These are phyloP conservation scores for Dioscorea alata DNA, from an alignment of 106 monocot species.

Conservation along the genomic window DNA sequence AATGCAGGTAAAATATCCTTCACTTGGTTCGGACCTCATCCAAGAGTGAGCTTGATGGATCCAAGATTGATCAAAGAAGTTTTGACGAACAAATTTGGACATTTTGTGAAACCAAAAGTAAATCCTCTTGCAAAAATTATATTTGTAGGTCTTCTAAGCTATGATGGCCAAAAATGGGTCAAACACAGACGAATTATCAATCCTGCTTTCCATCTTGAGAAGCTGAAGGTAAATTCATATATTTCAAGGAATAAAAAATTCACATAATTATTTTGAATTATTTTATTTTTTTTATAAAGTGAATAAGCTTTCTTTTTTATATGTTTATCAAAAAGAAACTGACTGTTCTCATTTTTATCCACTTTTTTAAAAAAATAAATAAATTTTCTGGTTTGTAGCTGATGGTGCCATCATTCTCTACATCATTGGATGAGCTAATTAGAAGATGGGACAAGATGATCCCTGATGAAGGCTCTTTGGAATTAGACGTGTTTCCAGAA, in stretches of 20 bases:
- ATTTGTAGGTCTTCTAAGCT: constrained; percentile 21
- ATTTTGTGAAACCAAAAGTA: constrained; percentile 35
- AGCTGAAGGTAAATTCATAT: constrained; percentile 54
- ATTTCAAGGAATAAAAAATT: no score
- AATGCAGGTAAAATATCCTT: constrained; percentile 44
- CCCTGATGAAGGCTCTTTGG: no score
- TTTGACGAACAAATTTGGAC: constrained; percentile 51
- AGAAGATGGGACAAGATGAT: no score
- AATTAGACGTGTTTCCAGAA: no score
- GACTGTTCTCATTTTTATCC: no score
- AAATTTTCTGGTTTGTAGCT: not conserved
- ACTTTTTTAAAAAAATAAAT: no score
- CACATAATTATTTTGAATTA: no score
- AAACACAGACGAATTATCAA: constrained; percentile 61
- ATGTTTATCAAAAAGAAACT: no score
- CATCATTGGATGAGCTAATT: no score
- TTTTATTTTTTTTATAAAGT: not conserved
- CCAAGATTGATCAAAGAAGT: constrained; percentile 57
- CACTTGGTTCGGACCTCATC: constrained; percentile 53
- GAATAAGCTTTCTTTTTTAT: not conserved
- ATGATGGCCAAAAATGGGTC: constrained; percentile 76
- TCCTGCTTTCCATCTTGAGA: constrained; percentile 85
- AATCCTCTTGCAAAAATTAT: constrained; percentile 14
- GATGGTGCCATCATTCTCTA: not conserved
- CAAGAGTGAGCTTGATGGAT: constrained; percentile 52